A percentile compares a stretch with the other conserved stretches of the same genome.
These are phyloP conservation scores for Sporothrix luriei DNA, from an alignment of 2,329 filamentous ascomycete genomes.

Conservation along the genomic window DNA sequence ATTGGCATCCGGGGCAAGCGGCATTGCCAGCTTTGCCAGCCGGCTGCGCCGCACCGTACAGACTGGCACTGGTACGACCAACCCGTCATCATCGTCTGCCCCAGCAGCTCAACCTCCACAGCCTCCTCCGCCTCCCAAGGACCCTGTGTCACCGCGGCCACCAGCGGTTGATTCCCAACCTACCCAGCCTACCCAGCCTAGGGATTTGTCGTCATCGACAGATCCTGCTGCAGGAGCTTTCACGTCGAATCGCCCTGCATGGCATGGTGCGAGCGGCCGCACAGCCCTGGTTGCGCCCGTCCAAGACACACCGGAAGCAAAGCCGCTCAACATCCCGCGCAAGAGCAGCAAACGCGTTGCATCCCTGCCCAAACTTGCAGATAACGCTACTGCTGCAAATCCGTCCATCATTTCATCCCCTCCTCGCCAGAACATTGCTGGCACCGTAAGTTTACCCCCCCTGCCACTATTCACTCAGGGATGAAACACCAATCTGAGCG, in stretches of 20 bases:
- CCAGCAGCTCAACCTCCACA: conserved; percentile 1
- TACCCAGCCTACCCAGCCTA: conserved; percentile 5
- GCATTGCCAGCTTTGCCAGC: conserved; percentile 49
- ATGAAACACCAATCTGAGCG: conserved; percentile 40
- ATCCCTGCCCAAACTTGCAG: conserved; percentile 36
- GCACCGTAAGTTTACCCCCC: conserved; percentile 40
- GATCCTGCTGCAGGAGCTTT: conserved; percentile 45
- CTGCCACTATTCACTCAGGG: conserved; percentile 39
- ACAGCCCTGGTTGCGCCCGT: conserved; percentile 65
- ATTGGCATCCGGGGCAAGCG: conserved; percentile 36
- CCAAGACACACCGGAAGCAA: conserved; percentile 59
- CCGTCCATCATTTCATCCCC: conserved; percentile 25
- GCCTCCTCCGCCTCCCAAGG: not conserved
- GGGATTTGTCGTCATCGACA: conserved; percentile 26
- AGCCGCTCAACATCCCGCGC: conserved; percentile 59
- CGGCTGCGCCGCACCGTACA: conserved; percentile 48
- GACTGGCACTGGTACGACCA: conserved; percentile 39
- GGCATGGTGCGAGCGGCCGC: conserved; percentile 74
- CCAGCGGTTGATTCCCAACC: not conserved
- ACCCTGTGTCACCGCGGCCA: not conserved
- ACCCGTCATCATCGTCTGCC: not conserved
- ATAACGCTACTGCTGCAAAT: conserved; percentile 22
- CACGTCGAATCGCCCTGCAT: conserved; percentile 56
- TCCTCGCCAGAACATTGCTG: not conserved
- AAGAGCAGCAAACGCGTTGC: conserved; percentile 51